Conservation (phyloP, 495 filamentous ascomycete genomes). For the Geoglossum glabrum region DNA sequence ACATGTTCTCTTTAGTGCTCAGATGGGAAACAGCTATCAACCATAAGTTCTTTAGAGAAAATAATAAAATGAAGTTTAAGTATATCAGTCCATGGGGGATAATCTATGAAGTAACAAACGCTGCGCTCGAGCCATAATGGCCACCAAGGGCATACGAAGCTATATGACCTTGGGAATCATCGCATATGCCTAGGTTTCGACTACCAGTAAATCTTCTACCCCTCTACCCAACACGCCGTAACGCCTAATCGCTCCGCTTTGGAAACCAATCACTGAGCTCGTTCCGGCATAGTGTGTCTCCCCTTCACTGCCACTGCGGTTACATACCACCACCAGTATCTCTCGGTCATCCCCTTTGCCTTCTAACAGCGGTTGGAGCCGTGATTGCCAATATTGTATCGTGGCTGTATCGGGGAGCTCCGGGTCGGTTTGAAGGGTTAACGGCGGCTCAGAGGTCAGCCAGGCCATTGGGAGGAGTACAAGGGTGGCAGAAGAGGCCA, state of each 20-base stretch:
- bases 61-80: background rate
- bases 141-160: background rate
- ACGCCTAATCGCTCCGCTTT: constrained; percentile 42
- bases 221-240: constrained; percentile 47
- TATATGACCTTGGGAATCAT: background rate
- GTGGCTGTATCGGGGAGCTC: constrained; percentile 57
- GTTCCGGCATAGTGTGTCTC: constrained; percentile 65
- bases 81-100: too few species aligned
- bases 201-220: constrained; percentile 41
- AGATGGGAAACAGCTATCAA: background rate
- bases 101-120: too few species aligned
- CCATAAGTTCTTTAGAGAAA: background rate
- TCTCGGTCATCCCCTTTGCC: constrained; percentile 29
- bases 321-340: constrained; percentile 64
- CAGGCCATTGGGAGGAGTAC: constrained; percentile 81
- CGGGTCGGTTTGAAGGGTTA: constrained; percentile 21
- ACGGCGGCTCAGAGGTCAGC: constrained; percentile 37
- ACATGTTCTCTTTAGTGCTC: background rate
- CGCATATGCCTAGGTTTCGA: constrained; percentile 25
- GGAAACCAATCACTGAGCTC: constrained; percentile 59
- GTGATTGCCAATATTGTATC: constrained; percentile 74
- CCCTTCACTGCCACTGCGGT: constrained; percentile 54
- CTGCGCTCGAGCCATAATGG: too few species aligned
- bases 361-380: constrained; percentile 53
- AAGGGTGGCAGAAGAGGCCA: constrained; percentile 44